Percentiles rank a stretch among this genome's conserved stretches.
Conservation (phyloP, 2,329 filamentous ascomycete genomes). For the Diaporthe sp. region DNA sequence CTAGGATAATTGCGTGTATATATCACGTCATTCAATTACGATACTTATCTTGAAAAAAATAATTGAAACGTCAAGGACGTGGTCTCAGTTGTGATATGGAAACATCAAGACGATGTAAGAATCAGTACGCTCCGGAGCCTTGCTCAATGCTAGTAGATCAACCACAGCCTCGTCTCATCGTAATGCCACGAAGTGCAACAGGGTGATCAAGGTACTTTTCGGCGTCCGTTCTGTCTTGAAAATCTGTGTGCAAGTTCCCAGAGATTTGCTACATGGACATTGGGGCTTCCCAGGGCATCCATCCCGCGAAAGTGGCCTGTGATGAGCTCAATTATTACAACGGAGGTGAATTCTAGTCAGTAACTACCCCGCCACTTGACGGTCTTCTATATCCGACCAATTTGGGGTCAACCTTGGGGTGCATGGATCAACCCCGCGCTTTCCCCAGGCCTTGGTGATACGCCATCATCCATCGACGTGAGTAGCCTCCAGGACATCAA, state of each 20-base stretch:
- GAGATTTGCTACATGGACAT: background rate
- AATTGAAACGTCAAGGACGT: too few species aligned
- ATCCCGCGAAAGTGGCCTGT: background rate
- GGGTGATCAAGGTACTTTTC: too few species aligned
- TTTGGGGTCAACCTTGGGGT: background rate
- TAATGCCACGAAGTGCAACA: background rate
- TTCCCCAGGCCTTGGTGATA: background rate
- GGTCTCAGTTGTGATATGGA: background rate
- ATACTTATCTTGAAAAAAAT: background rate
- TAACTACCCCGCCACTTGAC: background rate
- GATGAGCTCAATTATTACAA: background rate
- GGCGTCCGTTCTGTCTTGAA: background rate
- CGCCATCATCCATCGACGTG: background rate
- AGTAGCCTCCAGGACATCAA: background rate
- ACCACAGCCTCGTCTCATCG: background rate
- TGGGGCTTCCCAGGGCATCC: background rate
- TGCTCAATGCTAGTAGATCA: too few species aligned
- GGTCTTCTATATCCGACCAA: conserved; percentile 3
- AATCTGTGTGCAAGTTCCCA: background rate
- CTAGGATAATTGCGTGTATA: background rate
- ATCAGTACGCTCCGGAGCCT: background rate
- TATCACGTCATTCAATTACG: background rate
- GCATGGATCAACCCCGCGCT: background rate
- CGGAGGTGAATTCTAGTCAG: background rate
- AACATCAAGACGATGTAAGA: background rate